Evolutionary conservation across 129 eudicot species (phyloP).

Genomic region (Lactuca saligna): DNA sequence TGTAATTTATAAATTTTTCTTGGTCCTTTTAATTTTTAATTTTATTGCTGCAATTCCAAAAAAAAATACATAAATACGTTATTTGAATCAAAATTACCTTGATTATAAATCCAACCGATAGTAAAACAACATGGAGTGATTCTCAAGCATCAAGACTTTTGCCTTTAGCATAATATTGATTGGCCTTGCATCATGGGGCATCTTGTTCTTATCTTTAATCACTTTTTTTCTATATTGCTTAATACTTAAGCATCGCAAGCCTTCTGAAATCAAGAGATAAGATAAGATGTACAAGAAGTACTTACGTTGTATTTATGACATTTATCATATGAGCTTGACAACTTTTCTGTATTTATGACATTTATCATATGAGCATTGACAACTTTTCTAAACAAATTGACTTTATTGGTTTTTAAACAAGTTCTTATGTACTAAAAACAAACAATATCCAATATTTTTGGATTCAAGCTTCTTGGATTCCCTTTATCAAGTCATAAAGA

Average conservation of each 20-base stretch:
- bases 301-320: neutral
- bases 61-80: neutral
- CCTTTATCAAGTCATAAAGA: too few relatives aligned
- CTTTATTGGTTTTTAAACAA: too few relatives aligned
- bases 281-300: neutral
- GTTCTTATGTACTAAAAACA: too few relatives aligned
- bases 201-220: constrained; percentile 11
- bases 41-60: too few relatives aligned
- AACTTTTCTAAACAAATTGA: too few relatives aligned
- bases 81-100: neutral
- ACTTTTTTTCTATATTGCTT: constrained; percentile 12
- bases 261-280: neutral
- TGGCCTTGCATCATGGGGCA: neutral
- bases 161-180: neutral
- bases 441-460: too few relatives aligned
- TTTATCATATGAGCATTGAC: too few relatives aligned
- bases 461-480: too few relatives aligned
- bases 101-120: neutral
- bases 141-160: neutral
- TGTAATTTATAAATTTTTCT: too few relatives aligned
- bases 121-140: constrained; percentile 1
- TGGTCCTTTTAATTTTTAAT: too few relatives aligned
- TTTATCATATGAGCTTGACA: too few relatives aligned
- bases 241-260: constrained; percentile 5
- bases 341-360: too few relatives aligned